These are phyloP conservation scores for Groenewaldozyma auringiensis DNA, from an alignment of 1,139 yeast genomes.

Conservation along the genomic window DNA sequence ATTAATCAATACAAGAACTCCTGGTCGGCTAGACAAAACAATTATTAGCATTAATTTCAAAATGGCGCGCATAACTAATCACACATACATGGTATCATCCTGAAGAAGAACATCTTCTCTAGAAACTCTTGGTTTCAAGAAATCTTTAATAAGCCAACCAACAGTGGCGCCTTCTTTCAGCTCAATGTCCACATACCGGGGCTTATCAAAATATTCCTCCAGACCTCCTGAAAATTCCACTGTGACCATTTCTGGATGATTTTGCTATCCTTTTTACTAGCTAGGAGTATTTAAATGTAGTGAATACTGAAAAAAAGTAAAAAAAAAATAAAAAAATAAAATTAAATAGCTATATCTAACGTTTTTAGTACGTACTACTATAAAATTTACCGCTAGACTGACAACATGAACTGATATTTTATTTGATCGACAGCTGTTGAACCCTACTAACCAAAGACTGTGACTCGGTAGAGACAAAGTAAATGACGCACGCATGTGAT, in stretches of 20 bases:
- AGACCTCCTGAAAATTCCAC: conserved; percentile 52
- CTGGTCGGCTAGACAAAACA: conserved; percentile 57
- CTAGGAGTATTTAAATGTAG: too few relatives aligned
- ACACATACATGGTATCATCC: conserved; percentile 45
- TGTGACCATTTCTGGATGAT: conserved; percentile 4
- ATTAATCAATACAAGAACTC: conserved; percentile 81
- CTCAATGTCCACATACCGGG: conserved; percentile 42
- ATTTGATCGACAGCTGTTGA: too few relatives aligned
- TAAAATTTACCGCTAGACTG: too few relatives aligned
- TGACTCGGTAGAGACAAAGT: too few relatives aligned
- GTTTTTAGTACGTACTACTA: too few relatives aligned
- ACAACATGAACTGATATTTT: too few relatives aligned
- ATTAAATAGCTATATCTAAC: too few relatives aligned
- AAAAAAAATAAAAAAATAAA: too few relatives aligned
- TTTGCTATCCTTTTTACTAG: too few relatives aligned
- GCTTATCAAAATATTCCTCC: conserved; percentile 53
- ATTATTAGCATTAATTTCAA: neutral
- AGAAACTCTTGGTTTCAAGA: conserved; percentile 46
- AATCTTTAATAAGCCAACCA: conserved; percentile 45
- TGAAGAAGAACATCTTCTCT: conserved; percentile 70
- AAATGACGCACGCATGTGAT: too few relatives aligned
- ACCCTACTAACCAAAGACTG: too few relatives aligned
- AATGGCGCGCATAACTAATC: neutral
- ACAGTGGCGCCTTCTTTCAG: conserved; percentile 42
- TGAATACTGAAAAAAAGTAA: too few relatives aligned